These are phyloP conservation scores for Adenanthera pavonina DNA, from an alignment of 306 rosid genomes.

Conservation along the genomic window DNA sequence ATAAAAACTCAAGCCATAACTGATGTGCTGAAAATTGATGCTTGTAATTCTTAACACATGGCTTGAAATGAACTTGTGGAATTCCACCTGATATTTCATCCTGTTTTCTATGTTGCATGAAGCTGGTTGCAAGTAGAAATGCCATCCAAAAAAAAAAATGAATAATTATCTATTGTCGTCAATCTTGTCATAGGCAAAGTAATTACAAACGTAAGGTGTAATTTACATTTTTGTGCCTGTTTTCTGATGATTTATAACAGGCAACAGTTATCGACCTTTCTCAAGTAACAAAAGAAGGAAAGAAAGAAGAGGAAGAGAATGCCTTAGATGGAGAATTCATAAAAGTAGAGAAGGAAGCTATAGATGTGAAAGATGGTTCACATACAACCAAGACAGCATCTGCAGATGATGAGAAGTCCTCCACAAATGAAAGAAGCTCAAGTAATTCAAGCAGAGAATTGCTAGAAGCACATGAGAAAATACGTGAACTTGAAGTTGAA, in stretches of 20 bases:
- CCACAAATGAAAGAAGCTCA: conserved; percentile 58
- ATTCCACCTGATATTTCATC: neutral
- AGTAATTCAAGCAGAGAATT: conserved; percentile 70
- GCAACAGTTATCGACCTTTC: conserved; percentile 55
- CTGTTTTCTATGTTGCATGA: neutral
- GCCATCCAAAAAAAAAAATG: neutral
- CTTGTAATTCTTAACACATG: conserved; percentile 2
- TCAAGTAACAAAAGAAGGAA: conserved; percentile 47
- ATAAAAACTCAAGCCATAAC: neutral
- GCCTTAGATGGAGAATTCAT: conserved; percentile 90
- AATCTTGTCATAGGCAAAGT: neutral
- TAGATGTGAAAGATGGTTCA: conserved; percentile 53
- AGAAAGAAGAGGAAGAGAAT: conserved; percentile 88
- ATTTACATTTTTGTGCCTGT: neutral
- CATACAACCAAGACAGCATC: conserved; percentile 33
- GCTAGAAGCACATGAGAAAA: conserved; percentile 87
- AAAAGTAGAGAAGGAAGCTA: conserved; percentile 84
- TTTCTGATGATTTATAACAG: conserved; percentile 47
- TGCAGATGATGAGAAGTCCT: conserved; percentile 49
- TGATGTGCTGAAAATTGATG: neutral
- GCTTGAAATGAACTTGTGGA: neutral
- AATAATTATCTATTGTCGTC: neutral
- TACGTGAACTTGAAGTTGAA: conserved; percentile 75
- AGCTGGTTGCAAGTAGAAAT: conserved; percentile 21
- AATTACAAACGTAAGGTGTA: neutral